Base-by-base conservation (phyloP, 2,329 filamentous ascomycete species). In the Mariannaea sp. region DNA sequence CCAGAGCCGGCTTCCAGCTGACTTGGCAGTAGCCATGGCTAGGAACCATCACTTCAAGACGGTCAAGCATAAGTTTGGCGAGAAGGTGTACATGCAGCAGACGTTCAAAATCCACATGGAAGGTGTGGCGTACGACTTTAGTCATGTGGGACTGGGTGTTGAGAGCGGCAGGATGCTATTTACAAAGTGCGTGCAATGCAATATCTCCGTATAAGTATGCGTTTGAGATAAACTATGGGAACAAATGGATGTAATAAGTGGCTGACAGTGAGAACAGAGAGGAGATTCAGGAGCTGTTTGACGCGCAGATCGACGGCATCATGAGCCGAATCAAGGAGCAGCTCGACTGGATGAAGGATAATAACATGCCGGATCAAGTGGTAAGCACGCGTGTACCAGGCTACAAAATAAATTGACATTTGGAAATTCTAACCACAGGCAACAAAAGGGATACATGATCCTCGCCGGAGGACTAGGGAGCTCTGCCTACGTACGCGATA, bases 381-480 rank as follows among this genome's bases (percentile, higher is more conserved):
- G 73, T 74, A 58, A 57, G 70, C 55, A 5, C 5, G 9, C 6
- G 12, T 20, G 13, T 12, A 6, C 29, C 24, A 5, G 22, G 2
- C 8, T 2, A 14, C 13, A 38, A 38, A 4, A 13, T 4, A 5
- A 7, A 12, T 7, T 4, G 16, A 13, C 13, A 6, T 12, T 3
- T n/a, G n/a, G n/a, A n/a, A n/a, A n/a, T 3, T 3, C 10, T n/a
- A 4, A 16, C 1, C 7, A 17, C 14, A 2, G 8, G n/a, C n/a
- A n/a, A n/a, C n/a, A 6, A 39, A 7, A 76, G 75, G 69, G 68
- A 53, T 73, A 72, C 49, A 68, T 79, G 59, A 72, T 78, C 5
- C 64, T 79, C 1, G 77, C 75, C 0, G 76, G 76, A 2, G 76
- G 76, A 0, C 63, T 79, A 1, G 75, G 76, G 6, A 77, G 75